Evolutionary conservation across 1,139 yeast species (phyloP).

Genomic region (Magnusiomyces paraingens): DNA sequence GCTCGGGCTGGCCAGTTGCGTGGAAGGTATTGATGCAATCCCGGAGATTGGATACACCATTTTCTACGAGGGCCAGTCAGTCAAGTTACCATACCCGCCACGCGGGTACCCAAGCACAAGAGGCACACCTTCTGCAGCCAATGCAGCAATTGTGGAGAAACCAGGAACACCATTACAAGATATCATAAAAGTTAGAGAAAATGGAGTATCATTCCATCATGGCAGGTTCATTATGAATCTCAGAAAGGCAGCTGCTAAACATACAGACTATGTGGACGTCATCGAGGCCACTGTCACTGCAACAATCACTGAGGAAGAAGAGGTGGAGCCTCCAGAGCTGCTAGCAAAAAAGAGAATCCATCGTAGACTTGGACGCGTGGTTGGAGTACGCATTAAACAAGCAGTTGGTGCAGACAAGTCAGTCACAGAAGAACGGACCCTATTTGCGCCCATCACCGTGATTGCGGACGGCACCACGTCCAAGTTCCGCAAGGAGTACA

Average conservation of each 20-base stretch:
- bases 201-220: conserved; percentile 81
- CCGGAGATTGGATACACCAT: conserved; percentile 77
- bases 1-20: conserved; percentile 72
- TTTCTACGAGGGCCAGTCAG: conserved; percentile 50
- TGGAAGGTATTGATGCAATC: conserved; percentile 77
- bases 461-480: conserved; percentile 95
- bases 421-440: conserved; percentile 27
- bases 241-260: conserved; percentile 55
- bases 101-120: conserved; percentile 11
- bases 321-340: conserved; percentile 13
- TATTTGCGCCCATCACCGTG: conserved; percentile 58
- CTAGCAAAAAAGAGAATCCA: background rate
- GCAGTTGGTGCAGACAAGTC: background rate
- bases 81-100: conserved; percentile 63
- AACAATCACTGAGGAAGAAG: conserved; percentile 46
- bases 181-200: conserved; percentile 35
- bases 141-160: conserved; percentile 6
- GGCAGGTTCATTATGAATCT: conserved; percentile 79
- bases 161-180: conserved; percentile 18
- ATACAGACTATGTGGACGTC: conserved; percentile 59
- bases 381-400: conserved; percentile 51
- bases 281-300: conserved; percentile 76
- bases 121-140: background rate
- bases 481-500: conserved; percentile 73
- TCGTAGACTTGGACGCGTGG: conserved; percentile 39